These are phyloP conservation scores for Magnolia sinica DNA, from an alignment of 164 flowering plant genomes.

Conservation along the genomic window DNA sequence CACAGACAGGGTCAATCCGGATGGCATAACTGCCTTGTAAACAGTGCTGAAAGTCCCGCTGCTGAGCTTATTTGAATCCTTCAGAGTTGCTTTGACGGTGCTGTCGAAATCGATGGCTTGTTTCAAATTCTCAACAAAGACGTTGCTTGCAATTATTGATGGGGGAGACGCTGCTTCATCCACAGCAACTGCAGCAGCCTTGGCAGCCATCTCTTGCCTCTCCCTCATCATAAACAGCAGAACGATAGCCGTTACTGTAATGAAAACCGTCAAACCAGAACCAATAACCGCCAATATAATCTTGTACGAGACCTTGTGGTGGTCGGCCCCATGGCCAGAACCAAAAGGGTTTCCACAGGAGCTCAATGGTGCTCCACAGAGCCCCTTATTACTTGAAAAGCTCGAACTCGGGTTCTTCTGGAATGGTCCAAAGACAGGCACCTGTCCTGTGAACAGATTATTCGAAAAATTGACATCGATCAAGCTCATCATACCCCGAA, in stretches of 20 bases:
- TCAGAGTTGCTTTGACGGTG: conserved; percentile 72
- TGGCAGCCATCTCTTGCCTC: conserved; percentile 70
- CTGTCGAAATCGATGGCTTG: conserved; percentile 92
- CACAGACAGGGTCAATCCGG: conserved; percentile 73
- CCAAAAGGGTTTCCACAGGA: conserved; percentile 42
- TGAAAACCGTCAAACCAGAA: conserved; percentile 82
- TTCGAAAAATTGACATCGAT: conserved; percentile 88
- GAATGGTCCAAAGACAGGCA: conserved; percentile 78
- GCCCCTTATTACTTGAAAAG: conserved; percentile 73
- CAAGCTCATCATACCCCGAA: conserved; percentile 89
- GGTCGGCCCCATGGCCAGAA: conserved; percentile 29
- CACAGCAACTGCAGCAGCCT: conserved; percentile 37
- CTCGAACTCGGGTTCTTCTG: conserved; percentile 81
- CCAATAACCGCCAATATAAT: conserved; percentile 81
- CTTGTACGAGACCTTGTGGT: conserved; percentile 76
- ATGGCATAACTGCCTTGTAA: conserved; percentile 93
- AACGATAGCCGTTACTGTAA: conserved; percentile 68
- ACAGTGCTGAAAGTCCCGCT: conserved; percentile 83
- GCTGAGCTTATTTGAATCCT: conserved; percentile 74
- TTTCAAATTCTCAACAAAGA: conserved; percentile 78
- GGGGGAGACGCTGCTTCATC: conserved; percentile 44
- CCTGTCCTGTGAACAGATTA: conserved; percentile 65
- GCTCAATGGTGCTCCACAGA: conserved; percentile 82
- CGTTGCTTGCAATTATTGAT: conserved; percentile 62
- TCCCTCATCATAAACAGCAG: conserved; percentile 92